Base-by-base conservation (phyloP, 106 monocot genomes). In the Apostasia shenzhenica region DNA sequence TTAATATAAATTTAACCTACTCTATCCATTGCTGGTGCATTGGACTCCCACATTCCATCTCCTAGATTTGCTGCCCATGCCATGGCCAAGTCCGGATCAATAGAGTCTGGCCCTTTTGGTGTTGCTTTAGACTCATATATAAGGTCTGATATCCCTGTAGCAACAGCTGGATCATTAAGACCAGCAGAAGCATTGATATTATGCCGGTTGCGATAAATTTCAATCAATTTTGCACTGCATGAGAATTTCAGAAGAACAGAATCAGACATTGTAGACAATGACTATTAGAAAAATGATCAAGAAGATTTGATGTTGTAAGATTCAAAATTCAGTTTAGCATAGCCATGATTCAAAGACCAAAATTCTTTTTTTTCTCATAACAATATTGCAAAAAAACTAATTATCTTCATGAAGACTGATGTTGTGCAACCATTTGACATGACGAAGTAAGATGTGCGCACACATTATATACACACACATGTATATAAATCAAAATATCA, bases 141-240 rank as follows among this genome's bases (percentile, higher is more conserved):
- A 75, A 97, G 89, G 48, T 97, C 92, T 70, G 97, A 86, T 82
- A 92, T 97, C 44, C 97, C 97, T 55, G 87, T 92, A 76, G 97
- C 88, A 75, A 97, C 97, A 74, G 97, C 97, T 59, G 92, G 92
- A 81, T 97, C 97, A 73, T 79, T 89, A 60, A 97, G 77, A 55
- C 89, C 89, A 59, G 75, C 55, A 37, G 97, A 97, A 77, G 84
- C 79, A 72, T 84, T 97, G 49, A 97, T 97, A 63, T 92, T 92
- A 61, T 97, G 97, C 8, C 87, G 86, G 66, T 86, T 92, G 40
- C 97, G 86, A 72, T 97, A 97, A 26, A 97, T 90, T 50, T 97
- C 92, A 84, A 92, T 85, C 37, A 97, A 80, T 52, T 92, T 97
- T 7, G 75, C 82, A 81, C 97, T 97, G 90, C 44, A 9, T 78